Evolutionary conservation across 345 rosid genomes (phyloP).

Genomic region (Moricandia moricandioides): DNA sequence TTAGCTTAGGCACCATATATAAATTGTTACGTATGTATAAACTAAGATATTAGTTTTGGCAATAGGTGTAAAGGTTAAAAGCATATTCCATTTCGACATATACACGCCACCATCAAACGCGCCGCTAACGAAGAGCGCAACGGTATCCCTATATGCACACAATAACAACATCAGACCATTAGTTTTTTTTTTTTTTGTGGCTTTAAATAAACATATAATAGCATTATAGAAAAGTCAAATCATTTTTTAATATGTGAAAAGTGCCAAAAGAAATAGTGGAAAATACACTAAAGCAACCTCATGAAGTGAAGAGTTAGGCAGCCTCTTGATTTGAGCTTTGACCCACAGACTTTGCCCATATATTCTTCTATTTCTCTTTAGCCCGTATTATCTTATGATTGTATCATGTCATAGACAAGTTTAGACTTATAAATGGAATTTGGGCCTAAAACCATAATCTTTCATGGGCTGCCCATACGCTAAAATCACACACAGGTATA

Average conservation of each 20-base stretch:
- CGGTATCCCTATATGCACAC: background rate
- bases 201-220: background rate
- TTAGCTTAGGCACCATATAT: background rate
- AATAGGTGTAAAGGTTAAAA: background rate
- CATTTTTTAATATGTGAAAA: background rate
- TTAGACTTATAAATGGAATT: background rate
- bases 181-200: background rate
- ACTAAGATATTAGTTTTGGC: too few relatives aligned
- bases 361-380: too few relatives aligned
- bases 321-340: conserved; percentile 16
- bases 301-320: background rate
- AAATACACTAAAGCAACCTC: conserved; percentile 10
- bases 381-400: background rate
- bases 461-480: background rate
- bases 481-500: background rate
- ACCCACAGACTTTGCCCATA: conserved; percentile 10
- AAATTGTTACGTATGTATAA: background rate
- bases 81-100: background rate
- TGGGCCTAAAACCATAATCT: background rate
- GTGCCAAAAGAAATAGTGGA: conserved; percentile 4
- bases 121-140: conserved; percentile 8
- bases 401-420: background rate
- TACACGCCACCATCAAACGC: conserved; percentile 24
- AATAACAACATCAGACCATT: background rate
- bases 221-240: background rate